These are phyloP conservation scores for Ashbya aceris DNA, from an alignment of 1,139 yeast species.

Conservation along the genomic window DNA sequence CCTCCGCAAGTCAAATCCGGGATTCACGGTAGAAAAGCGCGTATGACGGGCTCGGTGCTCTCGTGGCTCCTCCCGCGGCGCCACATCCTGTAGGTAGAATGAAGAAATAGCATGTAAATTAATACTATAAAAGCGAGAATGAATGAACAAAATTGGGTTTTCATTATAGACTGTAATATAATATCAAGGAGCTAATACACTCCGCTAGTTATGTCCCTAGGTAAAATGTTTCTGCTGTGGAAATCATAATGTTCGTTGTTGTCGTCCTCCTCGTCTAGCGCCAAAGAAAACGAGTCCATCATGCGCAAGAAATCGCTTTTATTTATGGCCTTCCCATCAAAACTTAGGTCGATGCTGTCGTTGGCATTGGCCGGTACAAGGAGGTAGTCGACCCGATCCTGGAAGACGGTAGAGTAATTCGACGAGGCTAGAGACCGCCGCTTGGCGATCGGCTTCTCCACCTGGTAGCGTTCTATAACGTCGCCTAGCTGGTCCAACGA, in stretches of 20 bases:
- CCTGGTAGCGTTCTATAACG: conserved; percentile 4
- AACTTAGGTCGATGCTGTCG: conserved; percentile 32
- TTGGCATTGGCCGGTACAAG: conserved; percentile 11
- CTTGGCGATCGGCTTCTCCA: background rate
- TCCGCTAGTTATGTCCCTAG: conserved; percentile 10
- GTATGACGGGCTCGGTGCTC: conserved; percentile 3
- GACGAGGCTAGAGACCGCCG: conserved; percentile 4
- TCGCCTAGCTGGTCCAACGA: conserved; percentile 6
- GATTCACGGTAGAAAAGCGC: conserved; percentile 42
- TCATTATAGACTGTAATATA: background rate
- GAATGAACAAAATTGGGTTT: background rate
- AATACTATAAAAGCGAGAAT: background rate
- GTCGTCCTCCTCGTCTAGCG: conserved; percentile 23
- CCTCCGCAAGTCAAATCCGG: conserved; percentile 53
- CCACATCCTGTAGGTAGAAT: conserved; percentile 6
- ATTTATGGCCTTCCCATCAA: conserved; percentile 37
- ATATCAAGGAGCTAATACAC: background rate
- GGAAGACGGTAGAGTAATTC: conserved; percentile 1
- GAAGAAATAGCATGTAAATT: background rate
- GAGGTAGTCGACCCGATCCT: conserved; percentile 7
- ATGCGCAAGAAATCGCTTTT: conserved; percentile 33
- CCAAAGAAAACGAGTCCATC: conserved; percentile 31
- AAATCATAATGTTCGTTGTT: conserved; percentile 8
- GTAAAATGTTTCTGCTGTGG: conserved; percentile 8
- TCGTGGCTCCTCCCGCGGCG: background rate